Base-by-base conservation (phyloP, 1,284 basidiomycete genomes). In the Puccinia triticina region DNA sequence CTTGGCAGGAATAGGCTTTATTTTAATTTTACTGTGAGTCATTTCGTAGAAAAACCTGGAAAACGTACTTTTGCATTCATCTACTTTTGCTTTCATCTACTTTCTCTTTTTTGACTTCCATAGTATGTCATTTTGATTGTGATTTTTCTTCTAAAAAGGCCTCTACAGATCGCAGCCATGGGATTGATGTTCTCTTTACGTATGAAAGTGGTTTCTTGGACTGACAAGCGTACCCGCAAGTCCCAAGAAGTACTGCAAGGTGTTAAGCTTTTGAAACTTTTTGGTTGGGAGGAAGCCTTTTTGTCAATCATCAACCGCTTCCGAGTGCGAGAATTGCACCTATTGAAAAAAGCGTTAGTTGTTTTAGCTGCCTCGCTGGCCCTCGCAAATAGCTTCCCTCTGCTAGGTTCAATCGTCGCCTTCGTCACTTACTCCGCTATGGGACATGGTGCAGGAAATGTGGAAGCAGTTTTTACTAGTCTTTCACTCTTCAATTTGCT, bases 231-330 rank as follows among this genome's bases (percentile, higher is more conserved):
- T 21, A 92, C 93, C 7, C 93, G 95, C 85, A 88, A 94, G 1
- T 89, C 95, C 8, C 93, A 94, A 86, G 94, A 93, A 85, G 57
- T 61, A 4, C 87, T 96, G 1, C 91, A 92, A 26, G 93, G 93
- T 0, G 95, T 96, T 90, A 92, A 93, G 84, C 90, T 96, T 80
- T 93, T 96, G 89, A 97, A 96, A 87, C 92, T 92, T 87, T 94
- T 94, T 85, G 90, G 92, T n/a, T 93, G 92, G 92, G 92, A 93
- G 86, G 85, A 91, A 2, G 92, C 94, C 0, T 94, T 94, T 87
- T 89, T 89, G 8, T 84, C 87, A 32, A 84, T 92, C 75, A 90
- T 96, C 59, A 89, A 90, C 48, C 90, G 90, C 37, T 92, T 92
- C 85, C 90, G 95, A 71, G 88, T 88, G 61, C 90, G 90, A 84